Percentiles rank a stretch among this genome's conserved stretches.
phyloP scores from a whole-genome alignment of 345 rosid species.

The Pelargonium nanum region DNA sequence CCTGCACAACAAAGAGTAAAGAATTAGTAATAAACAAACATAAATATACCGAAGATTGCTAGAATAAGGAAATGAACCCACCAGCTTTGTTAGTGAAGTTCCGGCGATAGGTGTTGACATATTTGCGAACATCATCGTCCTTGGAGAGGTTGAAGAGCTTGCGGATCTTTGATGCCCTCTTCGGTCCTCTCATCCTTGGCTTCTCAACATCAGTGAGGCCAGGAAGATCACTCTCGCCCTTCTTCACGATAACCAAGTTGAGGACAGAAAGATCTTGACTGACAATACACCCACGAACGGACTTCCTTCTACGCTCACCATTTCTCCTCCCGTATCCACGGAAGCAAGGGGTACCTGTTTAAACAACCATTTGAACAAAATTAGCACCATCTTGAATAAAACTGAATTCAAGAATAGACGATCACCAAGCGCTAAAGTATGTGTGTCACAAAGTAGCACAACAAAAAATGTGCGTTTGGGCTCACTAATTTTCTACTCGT shows the following conservation, averaged over 20 bases:
- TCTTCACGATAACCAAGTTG: slow-evolving; percentile 82
- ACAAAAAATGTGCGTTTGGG: too few species aligned
- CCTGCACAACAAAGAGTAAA: slow-evolving; percentile 24
- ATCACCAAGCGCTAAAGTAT: too few species aligned
- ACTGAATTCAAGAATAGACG: background rate
- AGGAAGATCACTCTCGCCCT: slow-evolving; percentile 76
- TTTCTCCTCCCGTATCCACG: slow-evolving; percentile 70
- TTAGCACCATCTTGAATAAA: background rate
- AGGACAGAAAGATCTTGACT: slow-evolving; percentile 79
- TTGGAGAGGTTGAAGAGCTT: slow-evolving; percentile 75
- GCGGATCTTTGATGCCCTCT: slow-evolving; percentile 85
- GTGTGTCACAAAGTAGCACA: too few species aligned
- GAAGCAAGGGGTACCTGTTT: slow-evolving; percentile 68
- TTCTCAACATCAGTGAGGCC: slow-evolving; percentile 84
- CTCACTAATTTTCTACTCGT: too few species aligned
- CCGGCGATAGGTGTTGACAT: slow-evolving; percentile 79
- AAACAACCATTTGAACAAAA: background rate
- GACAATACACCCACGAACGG: slow-evolving; percentile 87
- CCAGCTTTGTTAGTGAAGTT: slow-evolving; percentile 67
- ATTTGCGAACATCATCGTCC: slow-evolving; percentile 88
- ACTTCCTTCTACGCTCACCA: slow-evolving; percentile 80
- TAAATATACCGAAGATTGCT: background rate
- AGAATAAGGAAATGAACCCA: slow-evolving; percentile 7
- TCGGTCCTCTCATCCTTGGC: slow-evolving; percentile 94
- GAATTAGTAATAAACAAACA: background rate